phyloP scores from a whole-genome alignment of 2,329 filamentous ascomycete genomes.

The Trichophyton verrucosum region DNA sequence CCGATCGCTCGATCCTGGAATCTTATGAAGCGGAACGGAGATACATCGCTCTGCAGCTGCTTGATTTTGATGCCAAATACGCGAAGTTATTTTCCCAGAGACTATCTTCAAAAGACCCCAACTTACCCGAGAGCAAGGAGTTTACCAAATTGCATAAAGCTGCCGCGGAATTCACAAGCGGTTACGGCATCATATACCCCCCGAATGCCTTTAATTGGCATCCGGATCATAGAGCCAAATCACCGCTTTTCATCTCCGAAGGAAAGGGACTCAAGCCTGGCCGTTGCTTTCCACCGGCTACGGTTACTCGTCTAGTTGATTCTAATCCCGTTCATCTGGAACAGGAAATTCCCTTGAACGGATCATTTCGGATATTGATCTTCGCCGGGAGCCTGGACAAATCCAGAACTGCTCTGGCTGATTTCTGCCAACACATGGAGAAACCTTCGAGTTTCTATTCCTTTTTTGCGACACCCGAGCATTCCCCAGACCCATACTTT shows the following conservation, averaged over 20 bases:
- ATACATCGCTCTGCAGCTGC: conserved; percentile 67
- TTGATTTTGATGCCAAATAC: conserved; percentile 80
- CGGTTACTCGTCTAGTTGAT: conserved; percentile 76
- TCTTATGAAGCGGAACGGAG: conserved; percentile 84
- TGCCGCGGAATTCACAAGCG: conserved; percentile 80
- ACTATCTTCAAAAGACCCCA: conserved; percentile 31
- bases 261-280: conserved; percentile 48
- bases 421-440: conserved; percentile 55
- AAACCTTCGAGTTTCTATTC: conserved; percentile 61
- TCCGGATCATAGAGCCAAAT: conserved; percentile 56
- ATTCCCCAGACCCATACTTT: conserved; percentile 52
- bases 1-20: conserved; percentile 58
- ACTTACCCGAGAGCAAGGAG: conserved; percentile 53
- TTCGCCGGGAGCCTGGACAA: conserved; percentile 60
- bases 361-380: conserved; percentile 73
- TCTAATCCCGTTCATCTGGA: conserved; percentile 84
- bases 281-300: conserved; percentile 61
- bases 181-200: conserved; percentile 78
- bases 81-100: conserved; percentile 78
- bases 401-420: conserved; percentile 51
- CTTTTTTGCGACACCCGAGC: conserved; percentile 44
- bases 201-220: conserved; percentile 80
- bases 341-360: conserved; percentile 79
- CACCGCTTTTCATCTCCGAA: conserved; percentile 52
- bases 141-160: conserved; percentile 88